A percentile compares a stretch with the other conserved stretches of the same genome.
phyloP scores from a whole-genome alignment of 2,329 filamentous ascomycete species.

The Sclerotinia nivalis region DNA sequence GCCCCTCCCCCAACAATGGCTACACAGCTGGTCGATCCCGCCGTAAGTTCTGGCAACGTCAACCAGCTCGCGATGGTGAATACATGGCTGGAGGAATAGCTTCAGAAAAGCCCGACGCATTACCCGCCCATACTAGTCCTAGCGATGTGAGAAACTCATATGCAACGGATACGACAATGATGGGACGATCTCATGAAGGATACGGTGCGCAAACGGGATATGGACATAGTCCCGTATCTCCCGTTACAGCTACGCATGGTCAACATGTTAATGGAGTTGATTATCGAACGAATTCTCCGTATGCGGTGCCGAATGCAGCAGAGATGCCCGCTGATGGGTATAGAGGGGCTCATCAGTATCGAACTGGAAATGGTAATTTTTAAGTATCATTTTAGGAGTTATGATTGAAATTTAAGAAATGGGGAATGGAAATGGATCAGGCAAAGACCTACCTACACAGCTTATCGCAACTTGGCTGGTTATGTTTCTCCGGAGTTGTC shows the following conservation, averaged over 20 bases:
- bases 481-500: neutral
- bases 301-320: neutral
- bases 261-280: slow-evolving; percentile 10
- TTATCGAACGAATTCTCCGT: neutral
- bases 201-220: slow-evolving; percentile 8
- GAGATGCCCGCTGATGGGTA: slow-evolving; percentile 2
- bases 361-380: neutral
- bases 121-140: slow-evolving; percentile 46
- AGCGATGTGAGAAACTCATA: slow-evolving; percentile 40
- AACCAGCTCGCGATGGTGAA: slow-evolving; percentile 31
- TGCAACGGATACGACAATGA: slow-evolving; percentile 37
- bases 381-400: neutral
- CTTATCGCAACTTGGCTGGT: neutral
- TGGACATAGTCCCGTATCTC: slow-evolving; percentile 5
- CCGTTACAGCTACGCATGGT: neutral
- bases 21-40: slow-evolving; percentile 62
- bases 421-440: neutral
- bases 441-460: neutral
- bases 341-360: slow-evolving; percentile 3
- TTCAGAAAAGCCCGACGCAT: slow-evolving; percentile 39
- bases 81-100: slow-evolving; percentile 30
- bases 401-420: neutral
- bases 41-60: slow-evolving; percentile 42
- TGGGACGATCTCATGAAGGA: slow-evolving; percentile 22
- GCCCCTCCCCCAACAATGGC: slow-evolving; percentile 63